Conservation (phyloP, 805 yeast species). For the Candida sithepensis region DNA sequence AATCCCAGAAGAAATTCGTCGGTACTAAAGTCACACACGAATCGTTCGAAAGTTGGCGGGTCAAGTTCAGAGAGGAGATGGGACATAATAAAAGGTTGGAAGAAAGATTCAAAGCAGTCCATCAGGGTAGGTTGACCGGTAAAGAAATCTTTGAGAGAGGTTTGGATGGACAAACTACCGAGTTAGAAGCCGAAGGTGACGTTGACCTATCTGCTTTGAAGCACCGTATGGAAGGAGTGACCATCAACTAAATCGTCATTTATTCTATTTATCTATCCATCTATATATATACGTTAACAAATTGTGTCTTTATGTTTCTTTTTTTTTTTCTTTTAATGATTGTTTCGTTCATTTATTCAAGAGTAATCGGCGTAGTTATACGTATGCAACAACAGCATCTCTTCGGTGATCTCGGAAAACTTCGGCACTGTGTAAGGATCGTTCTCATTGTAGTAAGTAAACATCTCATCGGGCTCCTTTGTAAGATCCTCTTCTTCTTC, state of each 20-base stretch:
- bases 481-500: background rate
- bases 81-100: conserved; percentile 59
- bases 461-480: background rate
- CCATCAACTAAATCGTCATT: conserved; percentile 2
- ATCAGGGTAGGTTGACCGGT: conserved; percentile 79
- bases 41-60: conserved; percentile 71
- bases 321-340: background rate
- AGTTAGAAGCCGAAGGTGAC: conserved; percentile 37
- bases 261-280: background rate
- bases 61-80: conserved; percentile 65
- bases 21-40: conserved; percentile 89
- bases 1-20: conserved; percentile 83
- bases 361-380: conserved; percentile 10
- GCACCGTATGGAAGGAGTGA: conserved; percentile 12
- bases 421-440: conserved; percentile 13
- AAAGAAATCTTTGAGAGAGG: conserved; percentile 88
- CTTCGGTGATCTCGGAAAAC: conserved; percentile 20
- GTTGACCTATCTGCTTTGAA: conserved; percentile 13
- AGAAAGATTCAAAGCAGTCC: conserved; percentile 51
- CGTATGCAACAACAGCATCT: conserved; percentile 19
- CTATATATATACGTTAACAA: no score
- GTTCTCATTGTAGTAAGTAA: conserved; percentile 12
- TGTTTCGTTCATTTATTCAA: no score
- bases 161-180: conserved; percentile 68
- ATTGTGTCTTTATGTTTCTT: background rate